phyloP scores from a whole-genome alignment of 192 early-diverging fungal genomes.

The Entomortierella lignicola region DNA sequence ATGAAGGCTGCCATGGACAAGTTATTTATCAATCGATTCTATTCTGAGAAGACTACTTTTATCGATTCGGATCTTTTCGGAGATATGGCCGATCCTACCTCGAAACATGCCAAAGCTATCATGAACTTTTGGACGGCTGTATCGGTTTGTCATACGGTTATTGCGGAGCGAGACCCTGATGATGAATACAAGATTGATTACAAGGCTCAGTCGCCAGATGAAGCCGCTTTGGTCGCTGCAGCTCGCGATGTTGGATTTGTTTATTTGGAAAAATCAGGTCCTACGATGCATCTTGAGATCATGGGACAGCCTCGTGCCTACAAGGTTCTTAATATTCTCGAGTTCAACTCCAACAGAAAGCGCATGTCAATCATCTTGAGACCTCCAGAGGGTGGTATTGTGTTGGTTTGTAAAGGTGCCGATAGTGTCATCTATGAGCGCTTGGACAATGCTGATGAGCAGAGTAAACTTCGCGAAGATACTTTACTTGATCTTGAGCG shows the following conservation, averaged over 20 bases:
- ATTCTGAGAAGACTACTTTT: conserved; percentile 78
- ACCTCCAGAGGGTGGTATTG: conserved; percentile 76
- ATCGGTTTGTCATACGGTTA: conserved; percentile 91
- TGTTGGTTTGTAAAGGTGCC: conserved; percentile 94
- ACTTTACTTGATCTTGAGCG: conserved; percentile 83
- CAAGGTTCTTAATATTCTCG: conserved; percentile 76
- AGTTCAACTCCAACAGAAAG: conserved; percentile 97
- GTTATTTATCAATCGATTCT: conserved; percentile 70
- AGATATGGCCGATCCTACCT: conserved; percentile 67
- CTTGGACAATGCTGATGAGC: conserved; percentile 68
- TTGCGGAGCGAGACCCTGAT: conserved; percentile 69
- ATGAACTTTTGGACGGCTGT: conserved; percentile 86
- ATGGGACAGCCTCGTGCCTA: conserved; percentile 77
- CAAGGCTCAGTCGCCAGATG: conserved; percentile 95
- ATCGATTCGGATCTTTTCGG: conserved; percentile 72
- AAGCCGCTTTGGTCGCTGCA: conserved; percentile 90
- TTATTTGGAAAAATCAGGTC: conserved; percentile 80
- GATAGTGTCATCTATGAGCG: conserved; percentile 94
- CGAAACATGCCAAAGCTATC: conserved; percentile 69
- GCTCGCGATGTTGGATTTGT: conserved; percentile 87
- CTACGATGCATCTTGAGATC: conserved; percentile 76
- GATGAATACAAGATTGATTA: conserved; percentile 74
- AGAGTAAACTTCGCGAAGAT: conserved; percentile 73
- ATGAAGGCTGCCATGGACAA: conserved; percentile 71
- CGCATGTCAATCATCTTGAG: conserved; percentile 94